Base-by-base conservation (phyloP, 129 eudicot genomes). In the Pittosporum tobira region DNA sequence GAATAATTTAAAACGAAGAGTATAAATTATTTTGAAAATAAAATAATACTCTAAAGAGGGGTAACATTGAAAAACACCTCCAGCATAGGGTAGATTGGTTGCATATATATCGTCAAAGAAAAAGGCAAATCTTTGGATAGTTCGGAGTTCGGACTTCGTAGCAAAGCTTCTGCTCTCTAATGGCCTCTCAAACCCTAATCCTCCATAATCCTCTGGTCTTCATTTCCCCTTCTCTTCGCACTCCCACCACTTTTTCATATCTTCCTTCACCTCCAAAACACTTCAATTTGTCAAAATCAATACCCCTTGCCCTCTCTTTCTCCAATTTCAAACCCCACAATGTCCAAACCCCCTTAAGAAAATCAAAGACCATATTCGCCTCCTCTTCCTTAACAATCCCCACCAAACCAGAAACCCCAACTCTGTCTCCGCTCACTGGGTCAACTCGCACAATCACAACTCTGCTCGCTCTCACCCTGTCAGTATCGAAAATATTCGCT, bases 371-470 rank as follows among this genome's bases (percentile, higher is more conserved):
- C 16, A 54, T 74, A 8, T 54, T 63, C 28, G 77, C 81, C 42
- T 64, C 73, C 16, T 51, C 61, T 37, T 57, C 71, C 62, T 76
- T 3, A 31, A 26, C 65, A 24, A 20, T 29, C 14, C 27, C 51
- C 76, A 7, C 59, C 6, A 28, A 34, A 15, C 46, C 64, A 7
- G 75, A 57, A 0, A 44, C 14, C 74, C 49, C 51, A 49, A 53
- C 30, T 29, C 70, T 48, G 1, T 51, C 77, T 5, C 43, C 59
- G 8, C 69, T 42, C 68, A 49, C 73, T 34, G 87, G 77, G 3
- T 77, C 95, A 45, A 82, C 88, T 6, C 71, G 84, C 27, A 82
- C 91, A 44, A 36, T 83, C 71, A 80, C 93, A n/a, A 74, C 88
- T 24, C 64, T 87, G 20, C 5, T 73, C 48, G 81, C 88, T 48